These are phyloP conservation scores for Hymenoscyphus repandus DNA, from an alignment of 2,329 filamentous ascomycete genomes.

Conservation along the genomic window DNA sequence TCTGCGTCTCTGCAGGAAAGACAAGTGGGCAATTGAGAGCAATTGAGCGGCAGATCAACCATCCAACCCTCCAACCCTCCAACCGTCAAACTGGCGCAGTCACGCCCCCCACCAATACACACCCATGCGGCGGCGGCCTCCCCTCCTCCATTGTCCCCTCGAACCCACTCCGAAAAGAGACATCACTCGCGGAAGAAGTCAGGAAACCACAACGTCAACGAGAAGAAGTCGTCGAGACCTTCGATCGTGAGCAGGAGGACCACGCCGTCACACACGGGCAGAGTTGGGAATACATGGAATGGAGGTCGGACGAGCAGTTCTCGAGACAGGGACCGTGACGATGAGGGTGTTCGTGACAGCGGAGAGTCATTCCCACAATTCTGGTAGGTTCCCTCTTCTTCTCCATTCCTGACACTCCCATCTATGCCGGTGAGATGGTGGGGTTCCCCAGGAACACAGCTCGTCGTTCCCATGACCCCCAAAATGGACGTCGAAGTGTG, in stretches of 20 bases:
- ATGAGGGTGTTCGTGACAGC: conserved; percentile 37
- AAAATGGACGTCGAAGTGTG: conserved; percentile 13
- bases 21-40: not conserved
- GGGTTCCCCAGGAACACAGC: conserved; percentile 9
- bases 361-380: conserved; percentile 60
- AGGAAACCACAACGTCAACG: conserved; percentile 20
- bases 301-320: conserved; percentile 6
- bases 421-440: not conserved
- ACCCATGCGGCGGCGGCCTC: conserved; percentile 16
- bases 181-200: conserved; percentile 21
- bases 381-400: conserved; percentile 45
- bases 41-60: conserved; percentile 1
- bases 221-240: conserved; percentile 21
- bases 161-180: conserved; percentile 17
- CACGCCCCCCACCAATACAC: conserved; percentile 23
- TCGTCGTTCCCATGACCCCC: conserved; percentile 4
- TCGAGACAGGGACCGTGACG: conserved; percentile 19
- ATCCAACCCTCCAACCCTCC: conserved; percentile 15
- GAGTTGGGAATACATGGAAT: conserved; percentile 4
- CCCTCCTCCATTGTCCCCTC: conserved; percentile 21
- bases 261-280: conserved; percentile 20
- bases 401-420: no score
- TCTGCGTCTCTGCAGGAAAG: no score
- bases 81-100: conserved; percentile 25
- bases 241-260: conserved; percentile 16